Percentiles rank a stretch among this genome's conserved stretches.
Evolutionary conservation across 2,329 filamentous ascomycete genomes (phyloP).

Genomic region (Colletotrichum tropicale): DNA sequence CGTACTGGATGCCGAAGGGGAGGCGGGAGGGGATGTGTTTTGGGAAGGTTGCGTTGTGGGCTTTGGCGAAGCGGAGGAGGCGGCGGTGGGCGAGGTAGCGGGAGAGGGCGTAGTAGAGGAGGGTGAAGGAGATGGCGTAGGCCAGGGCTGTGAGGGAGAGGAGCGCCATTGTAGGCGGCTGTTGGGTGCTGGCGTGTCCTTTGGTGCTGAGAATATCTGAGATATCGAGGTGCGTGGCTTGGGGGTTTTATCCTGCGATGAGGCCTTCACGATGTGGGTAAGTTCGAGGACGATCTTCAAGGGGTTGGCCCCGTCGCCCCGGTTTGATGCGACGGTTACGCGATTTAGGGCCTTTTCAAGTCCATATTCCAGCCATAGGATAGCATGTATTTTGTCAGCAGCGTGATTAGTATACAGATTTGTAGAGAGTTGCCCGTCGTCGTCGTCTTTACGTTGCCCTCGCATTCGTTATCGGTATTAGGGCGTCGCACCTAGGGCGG

Average conservation of each 20-base stretch:
- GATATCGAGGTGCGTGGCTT: background rate
- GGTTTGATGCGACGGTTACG: background rate
- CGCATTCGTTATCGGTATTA: background rate
- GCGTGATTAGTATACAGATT: background rate
- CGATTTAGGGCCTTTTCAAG: background rate
- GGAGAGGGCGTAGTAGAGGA: background rate
- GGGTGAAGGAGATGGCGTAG: background rate
- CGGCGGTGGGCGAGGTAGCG: background rate
- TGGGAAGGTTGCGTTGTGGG: background rate
- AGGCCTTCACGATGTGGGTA: background rate
- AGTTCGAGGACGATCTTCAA: background rate
- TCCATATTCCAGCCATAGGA: background rate
- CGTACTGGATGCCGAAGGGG: background rate
- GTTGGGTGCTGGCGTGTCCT: background rate
- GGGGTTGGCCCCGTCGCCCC: background rate
- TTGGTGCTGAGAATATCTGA: rapidly evolving
- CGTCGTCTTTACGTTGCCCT: background rate
- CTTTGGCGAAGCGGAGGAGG: background rate
- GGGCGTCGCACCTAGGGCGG: background rate
- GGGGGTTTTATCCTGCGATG: background rate
- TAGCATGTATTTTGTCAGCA: background rate
- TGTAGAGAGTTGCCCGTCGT: background rate
- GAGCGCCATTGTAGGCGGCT: background rate
- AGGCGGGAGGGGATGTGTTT: background rate
- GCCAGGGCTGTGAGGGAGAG: background rate